Percentiles rank a stretch among this genome's conserved stretches.
These are phyloP conservation scores for Hymenochaete sp. DNA, from an alignment of 1,284 basidiomycete genomes.

Conservation along the genomic window DNA sequence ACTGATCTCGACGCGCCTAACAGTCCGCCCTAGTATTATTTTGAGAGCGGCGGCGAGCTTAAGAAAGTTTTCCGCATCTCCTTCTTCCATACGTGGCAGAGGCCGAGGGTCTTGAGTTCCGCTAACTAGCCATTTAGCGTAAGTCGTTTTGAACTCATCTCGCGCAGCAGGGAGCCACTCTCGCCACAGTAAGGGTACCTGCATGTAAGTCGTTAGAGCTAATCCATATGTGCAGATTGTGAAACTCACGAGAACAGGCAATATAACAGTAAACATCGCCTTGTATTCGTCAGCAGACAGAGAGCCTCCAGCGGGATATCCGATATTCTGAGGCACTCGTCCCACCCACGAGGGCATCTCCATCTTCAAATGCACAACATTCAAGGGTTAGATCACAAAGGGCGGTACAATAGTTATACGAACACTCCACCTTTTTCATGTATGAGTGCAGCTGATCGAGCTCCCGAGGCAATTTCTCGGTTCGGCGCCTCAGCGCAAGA, in stretches of 20 bases:
- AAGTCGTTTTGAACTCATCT: constrained; percentile 8
- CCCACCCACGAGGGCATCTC: constrained; percentile 13
- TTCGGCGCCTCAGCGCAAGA: constrained; percentile 5
- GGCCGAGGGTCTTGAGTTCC: constrained; percentile 9
- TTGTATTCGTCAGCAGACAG: constrained; percentile 13
- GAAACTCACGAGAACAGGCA: constrained; percentile 7
- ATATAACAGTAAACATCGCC: background rate
- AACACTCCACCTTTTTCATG: background rate
- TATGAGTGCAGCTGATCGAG: background rate
- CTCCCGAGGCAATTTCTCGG: background rate
- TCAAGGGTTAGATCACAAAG: background rate
- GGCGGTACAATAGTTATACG: background rate
- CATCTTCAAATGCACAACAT: background rate
- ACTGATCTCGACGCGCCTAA: constrained; percentile 4
- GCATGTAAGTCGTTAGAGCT: too few species aligned
- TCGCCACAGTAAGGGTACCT: constrained; percentile 19
- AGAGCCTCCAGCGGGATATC: constrained; percentile 7
- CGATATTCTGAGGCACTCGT: constrained; percentile 7
- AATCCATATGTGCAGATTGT: background rate
- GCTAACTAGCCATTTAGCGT: constrained; percentile 15
- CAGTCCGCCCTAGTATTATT: constrained; percentile 12
- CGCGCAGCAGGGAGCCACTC: constrained; percentile 13
- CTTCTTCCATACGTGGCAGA: constrained; percentile 4
- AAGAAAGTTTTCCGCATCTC: constrained; percentile 14
- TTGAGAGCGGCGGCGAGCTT: constrained; percentile 18